Base-by-base conservation (phyloP, 345 rosid species). In the Garcia nutans region DNA sequence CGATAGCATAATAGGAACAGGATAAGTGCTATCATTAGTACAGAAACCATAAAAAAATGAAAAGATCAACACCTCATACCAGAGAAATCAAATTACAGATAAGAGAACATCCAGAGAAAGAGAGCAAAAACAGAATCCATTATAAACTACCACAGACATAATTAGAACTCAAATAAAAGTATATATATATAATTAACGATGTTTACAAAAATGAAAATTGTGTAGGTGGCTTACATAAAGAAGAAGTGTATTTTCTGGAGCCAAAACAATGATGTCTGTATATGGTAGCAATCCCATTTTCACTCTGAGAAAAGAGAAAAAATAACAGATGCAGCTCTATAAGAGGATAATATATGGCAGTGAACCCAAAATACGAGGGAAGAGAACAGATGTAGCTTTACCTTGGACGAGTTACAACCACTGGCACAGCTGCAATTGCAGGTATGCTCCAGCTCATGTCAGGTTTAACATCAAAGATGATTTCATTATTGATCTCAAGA, bases 361-460 rank as follows among this genome's bases (percentile, higher is more conserved):
- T 3, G 8, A 15, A 54, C 59, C 31, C 73, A 65, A 68, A 68
- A 59, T 62, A 58, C 11, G 8, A 33, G 65, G 24, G 71, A 73
- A 41, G 58, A 61, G 64, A 58, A 26, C 76, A 26, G 66, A 24
- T 47, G 24, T 58, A 64, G 78, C 73, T 76, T 84, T 79, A 96
- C 99, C 93, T 82, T 71, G 92, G 94, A 59, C 87, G 97, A 65
- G 97, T 93, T 71, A 93, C 96, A 77, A 75, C 74, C 77, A 93
- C 94, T 71, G 97, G 92, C 52, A 89, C 94, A 73, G 99, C 98
- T 77, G 96, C 89, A 85, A 92, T 81, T 64, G 99, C 93, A 63
- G 97, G 82, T 70, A 91, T 86, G 83, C 89, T 90, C 99, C 98
- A 90, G 89, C 96, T 88, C 90, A 87, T 83, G 80, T 91, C 94